A percentile compares a stretch with the other conserved stretches of the same genome.
Conservation (phyloP, 163 green algal species). For the Coccomyxa subellipsoidea region DNA sequence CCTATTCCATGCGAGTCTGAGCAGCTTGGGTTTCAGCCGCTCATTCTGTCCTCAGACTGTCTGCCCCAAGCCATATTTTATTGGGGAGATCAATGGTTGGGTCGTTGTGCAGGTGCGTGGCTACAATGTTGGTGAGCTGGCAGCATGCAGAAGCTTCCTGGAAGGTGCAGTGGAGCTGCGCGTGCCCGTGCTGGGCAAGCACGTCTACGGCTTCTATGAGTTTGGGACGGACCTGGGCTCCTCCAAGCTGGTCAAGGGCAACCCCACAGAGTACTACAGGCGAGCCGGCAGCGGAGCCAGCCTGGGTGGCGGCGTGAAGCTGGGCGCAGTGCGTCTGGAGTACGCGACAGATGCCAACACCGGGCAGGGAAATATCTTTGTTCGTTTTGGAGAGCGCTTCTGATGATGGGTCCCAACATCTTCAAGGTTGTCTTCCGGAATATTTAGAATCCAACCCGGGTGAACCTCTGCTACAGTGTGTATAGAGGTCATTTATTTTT, state of each 20-base stretch:
- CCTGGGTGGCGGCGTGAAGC: slow-evolving; percentile 77
- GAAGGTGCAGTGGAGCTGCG: slow-evolving; percentile 71
- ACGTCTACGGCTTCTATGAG: slow-evolving; percentile 86
- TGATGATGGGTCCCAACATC: slow-evolving; percentile 35
- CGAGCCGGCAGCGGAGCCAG: slow-evolving; percentile 71
- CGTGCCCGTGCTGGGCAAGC: slow-evolving; percentile 49
- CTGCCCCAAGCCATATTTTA: too few relatives aligned
- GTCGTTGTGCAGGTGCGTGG: slow-evolving; percentile 63
- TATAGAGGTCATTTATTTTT: background rate
- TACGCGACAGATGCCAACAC: slow-evolving; percentile 80
- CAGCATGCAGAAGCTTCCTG: slow-evolving; percentile 59
- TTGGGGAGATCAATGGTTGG: too few relatives aligned
- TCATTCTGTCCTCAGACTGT: too few relatives aligned
- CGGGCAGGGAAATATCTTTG: slow-evolving; percentile 62
- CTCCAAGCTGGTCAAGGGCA: slow-evolving; percentile 65
- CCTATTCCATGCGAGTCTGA: background rate
- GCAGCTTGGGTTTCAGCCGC: background rate
- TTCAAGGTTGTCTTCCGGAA: background rate
- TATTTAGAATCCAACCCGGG: background rate
- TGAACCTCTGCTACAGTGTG: background rate
- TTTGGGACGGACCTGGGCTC: slow-evolving; percentile 81
- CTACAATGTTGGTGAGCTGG: slow-evolving; percentile 95
- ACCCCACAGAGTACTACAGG: slow-evolving; percentile 89
- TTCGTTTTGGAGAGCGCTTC: slow-evolving; percentile 92
- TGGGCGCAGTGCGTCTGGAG: slow-evolving; percentile 80